A percentile compares a stretch with the other conserved stretches of the same genome.
Evolutionary conservation across 2,329 filamentous ascomycete species (phyloP).

Genomic region (Alternaria sp.): DNA sequence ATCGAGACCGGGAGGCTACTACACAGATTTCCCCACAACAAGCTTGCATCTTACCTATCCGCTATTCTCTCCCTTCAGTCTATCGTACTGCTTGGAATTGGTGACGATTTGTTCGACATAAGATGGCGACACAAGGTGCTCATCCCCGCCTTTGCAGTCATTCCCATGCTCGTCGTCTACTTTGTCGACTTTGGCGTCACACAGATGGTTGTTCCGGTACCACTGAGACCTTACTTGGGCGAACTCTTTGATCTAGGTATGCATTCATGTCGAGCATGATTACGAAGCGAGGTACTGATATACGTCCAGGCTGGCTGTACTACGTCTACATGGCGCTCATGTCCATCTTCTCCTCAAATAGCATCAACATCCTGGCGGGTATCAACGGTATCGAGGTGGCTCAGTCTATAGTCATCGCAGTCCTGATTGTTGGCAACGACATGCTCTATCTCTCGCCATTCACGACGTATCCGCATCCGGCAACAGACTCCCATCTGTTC

Average conservation of each 20-base stretch:
- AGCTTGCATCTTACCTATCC: constrained; percentile 95
- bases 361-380: constrained; percentile 99
- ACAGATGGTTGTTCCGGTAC: constrained; percentile 88
- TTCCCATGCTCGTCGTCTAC: constrained; percentile 95
- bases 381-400: constrained; percentile 98
- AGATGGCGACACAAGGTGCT: constrained; percentile 99
- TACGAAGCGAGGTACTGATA: constrained; percentile 23
- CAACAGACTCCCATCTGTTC: constrained; percentile 94
- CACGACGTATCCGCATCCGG: constrained; percentile 84
- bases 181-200: constrained; percentile 99
- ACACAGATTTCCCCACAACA: constrained; percentile 93
- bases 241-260: constrained; percentile 79
- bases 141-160: constrained; percentile 91
- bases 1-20: constrained; percentile 85
- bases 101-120: constrained; percentile 97
- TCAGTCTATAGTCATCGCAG: constrained; percentile 89
- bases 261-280: neutral
- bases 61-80: constrained; percentile 92
- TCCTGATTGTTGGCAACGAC: constrained; percentile 87
- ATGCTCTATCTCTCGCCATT: constrained; percentile 79
- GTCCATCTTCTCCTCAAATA: constrained; percentile 97
- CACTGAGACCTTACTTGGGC: constrained; percentile 84
- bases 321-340: constrained; percentile 97
- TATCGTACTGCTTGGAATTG: constrained; percentile 88
- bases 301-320: constrained; percentile 66